phyloP scores from a whole-genome alignment of 306 rosid genomes.

The Prinsepia uniflora region DNA sequence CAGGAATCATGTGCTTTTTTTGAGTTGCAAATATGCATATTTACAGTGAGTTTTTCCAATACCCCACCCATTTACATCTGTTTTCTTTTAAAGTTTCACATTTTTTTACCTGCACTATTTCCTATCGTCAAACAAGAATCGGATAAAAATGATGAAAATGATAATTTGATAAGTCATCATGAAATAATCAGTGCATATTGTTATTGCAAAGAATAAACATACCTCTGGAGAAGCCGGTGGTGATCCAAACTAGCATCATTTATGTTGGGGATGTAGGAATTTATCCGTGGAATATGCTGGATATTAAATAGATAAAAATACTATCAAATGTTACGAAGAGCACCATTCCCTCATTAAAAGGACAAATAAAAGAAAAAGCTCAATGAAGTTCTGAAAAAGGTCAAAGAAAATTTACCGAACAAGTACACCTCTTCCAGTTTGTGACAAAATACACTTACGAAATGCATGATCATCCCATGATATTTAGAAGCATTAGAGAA shows the following conservation, averaged over 20 bases:
- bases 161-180: not conserved
- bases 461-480: not conserved
- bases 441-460: not conserved
- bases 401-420: not conserved
- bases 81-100: not conserved
- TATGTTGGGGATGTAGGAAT: slow-evolving; percentile 63
- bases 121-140: not conserved
- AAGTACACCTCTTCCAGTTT: not conserved
- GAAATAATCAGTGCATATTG: slow-evolving; percentile 4
- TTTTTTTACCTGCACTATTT: not conserved
- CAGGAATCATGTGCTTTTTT: not conserved
- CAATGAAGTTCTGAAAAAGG: not conserved
- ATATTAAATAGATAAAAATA: slow-evolving; percentile 25
- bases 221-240: slow-evolving; percentile 84
- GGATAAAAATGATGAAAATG: not conserved
- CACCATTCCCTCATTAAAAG: not conserved
- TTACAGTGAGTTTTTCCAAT: not conserved
- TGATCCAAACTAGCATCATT: slow-evolving; percentile 80
- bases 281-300: slow-evolving; percentile 87
- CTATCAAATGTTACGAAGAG: slow-evolving; percentile 14
- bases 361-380: not conserved
- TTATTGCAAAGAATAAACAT: slow-evolving; percentile 20
- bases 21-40: not conserved
- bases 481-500: not conserved
- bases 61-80: not conserved